These are phyloP conservation scores for Bipolaris sorokiniana DNA, from an alignment of 2,329 filamentous ascomycete genomes.

Conservation along the genomic window DNA sequence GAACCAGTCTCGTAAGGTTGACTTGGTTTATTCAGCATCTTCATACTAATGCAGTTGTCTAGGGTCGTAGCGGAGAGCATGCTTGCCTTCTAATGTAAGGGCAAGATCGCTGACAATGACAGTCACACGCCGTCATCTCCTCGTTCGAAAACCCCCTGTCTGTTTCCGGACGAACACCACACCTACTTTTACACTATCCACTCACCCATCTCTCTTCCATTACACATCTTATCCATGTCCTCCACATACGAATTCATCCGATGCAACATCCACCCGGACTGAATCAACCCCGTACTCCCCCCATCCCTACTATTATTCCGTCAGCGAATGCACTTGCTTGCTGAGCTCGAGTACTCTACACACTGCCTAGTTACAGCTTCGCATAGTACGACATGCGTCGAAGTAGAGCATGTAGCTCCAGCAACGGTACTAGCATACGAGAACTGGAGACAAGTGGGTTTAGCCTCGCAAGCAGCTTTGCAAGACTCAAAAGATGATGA, in stretches of 20 bases:
- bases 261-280: conserved; percentile 11
- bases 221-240: neutral
- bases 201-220: neutral
- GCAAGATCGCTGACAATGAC: too few relatives aligned
- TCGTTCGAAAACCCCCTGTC: too few relatives aligned
- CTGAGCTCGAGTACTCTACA: conserved; percentile 5
- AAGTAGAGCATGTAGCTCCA: conserved; percentile 1
- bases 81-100: too few relatives aligned
- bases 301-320: neutral
- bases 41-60: too few relatives aligned
- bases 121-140: too few relatives aligned
- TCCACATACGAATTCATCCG: neutral
- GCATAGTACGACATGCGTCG: neutral
- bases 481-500: neutral
- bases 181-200: neutral
- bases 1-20: too few relatives aligned
- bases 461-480: neutral
- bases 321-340: conserved; percentile 6
- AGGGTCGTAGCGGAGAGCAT: too few relatives aligned
- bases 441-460: conserved; percentile 8
- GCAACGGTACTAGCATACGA: neutral
- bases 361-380: conserved; percentile 2
- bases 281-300: neutral
- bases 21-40: too few relatives aligned
- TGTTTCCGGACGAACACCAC: too few relatives aligned